Base-by-base conservation (phyloP, 1,284 basidiomycete genomes). In the Baeospora myosura region DNA sequence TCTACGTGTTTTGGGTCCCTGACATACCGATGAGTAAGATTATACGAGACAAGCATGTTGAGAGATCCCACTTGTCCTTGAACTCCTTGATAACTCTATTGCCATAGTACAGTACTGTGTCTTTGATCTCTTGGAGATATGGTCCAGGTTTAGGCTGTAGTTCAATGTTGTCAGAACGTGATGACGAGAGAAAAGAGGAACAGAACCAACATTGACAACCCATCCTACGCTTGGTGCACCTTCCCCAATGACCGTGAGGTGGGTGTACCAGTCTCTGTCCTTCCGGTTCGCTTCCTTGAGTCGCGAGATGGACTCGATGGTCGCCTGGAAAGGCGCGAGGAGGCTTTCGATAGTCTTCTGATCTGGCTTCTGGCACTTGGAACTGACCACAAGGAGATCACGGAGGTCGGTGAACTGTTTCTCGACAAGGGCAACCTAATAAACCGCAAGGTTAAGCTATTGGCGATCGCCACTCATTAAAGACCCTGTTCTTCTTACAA, bases 21-120 rank as follows among this genome's bases (percentile, higher is more conserved):
- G 51, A 26, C 44, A 41, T 20, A n/a, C n/a, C n/a, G n/a, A 38
- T n/a, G 12, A 35, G 23, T 49, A 23, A 51, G 32, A 38, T 31
- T 17, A 45, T 14, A 26, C 21, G 40, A 48, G 39, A 32, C 23
- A 28, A 7, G 11, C n/a, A 24, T 32, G 41, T 23, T n/a, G 25
- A 25, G 37, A 18, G 18, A 1, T 23, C 85, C 48, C 47, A 91
- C 90, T 87, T 88, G 10, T 93, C 88, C 63, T 92, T 98, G 72
- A 75, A 88, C 51, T 95, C 90, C 64, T 95, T 94, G 63, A 95
- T 82, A 37, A 98, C 78, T 43, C 86, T 80, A 60, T 97, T 92
- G 10, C 83, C 82, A 62, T 93, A 98, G 66, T 94, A 98, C 56
- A 84, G 76, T 4, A 87, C 78, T 5, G 89, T 79, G 40, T 98